phyloP scores from a whole-genome alignment of 768 basidiomycete species.

The Lyophyllum semitale region DNA sequence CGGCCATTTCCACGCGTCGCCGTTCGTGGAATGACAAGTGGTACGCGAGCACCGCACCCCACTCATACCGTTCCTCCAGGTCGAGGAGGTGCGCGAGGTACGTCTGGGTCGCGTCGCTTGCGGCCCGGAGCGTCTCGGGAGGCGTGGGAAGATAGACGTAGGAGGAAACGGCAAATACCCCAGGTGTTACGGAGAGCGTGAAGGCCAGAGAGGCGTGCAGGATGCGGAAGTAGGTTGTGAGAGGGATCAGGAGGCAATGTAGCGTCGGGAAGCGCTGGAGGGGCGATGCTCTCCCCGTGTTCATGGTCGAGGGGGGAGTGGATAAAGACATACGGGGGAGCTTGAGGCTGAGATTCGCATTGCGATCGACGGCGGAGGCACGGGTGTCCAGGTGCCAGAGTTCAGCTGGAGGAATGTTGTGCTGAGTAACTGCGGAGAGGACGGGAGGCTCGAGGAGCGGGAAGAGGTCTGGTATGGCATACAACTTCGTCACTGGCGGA shows the following conservation, averaged over 20 bases:
- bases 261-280: not conserved
- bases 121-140: not conserved
- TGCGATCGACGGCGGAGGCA: not conserved
- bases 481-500: not conserved
- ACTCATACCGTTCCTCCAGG: not conserved
- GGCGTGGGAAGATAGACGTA: not conserved
- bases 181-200: not conserved
- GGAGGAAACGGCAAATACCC: not conserved
- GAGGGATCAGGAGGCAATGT: not conserved
- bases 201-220: not conserved
- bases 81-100: not conserved
- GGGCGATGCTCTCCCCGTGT: not conserved
- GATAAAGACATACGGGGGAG: not conserved
- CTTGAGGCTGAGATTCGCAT: not conserved
- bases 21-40: slow-evolving; percentile 1
- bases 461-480: not conserved
- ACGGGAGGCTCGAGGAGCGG: not conserved
- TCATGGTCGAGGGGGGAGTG: not conserved
- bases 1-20: slow-evolving; percentile 1
- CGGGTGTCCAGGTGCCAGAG: not conserved
- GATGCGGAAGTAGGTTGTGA: not conserved
- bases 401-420: not conserved
- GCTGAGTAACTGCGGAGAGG: not conserved
- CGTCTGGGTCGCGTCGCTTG: not conserved
- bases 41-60: not conserved